A percentile compares a stretch with the other conserved stretches of the same genome.
Evolutionary conservation across 106 monocot species (phyloP).

Genomic region (Dendrobium catenatum): DNA sequence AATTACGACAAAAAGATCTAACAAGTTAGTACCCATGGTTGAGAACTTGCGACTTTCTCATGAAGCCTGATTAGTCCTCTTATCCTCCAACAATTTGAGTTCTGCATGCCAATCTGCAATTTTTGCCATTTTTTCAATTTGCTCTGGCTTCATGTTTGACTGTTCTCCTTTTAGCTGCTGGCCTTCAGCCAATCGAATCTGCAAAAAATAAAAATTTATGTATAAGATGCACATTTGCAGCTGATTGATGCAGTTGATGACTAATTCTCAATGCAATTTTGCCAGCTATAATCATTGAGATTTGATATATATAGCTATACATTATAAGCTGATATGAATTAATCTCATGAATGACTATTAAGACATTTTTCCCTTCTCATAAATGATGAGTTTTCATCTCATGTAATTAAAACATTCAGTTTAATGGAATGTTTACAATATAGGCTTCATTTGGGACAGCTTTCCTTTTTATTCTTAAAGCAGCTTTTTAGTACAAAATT

Average conservation of each 20-base stretch:
- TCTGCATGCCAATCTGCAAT: conserved; percentile 74
- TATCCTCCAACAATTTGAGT: conserved; percentile 65
- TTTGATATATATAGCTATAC: too few relatives aligned
- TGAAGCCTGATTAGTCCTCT: conserved; percentile 16
- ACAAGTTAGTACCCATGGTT: not conserved
- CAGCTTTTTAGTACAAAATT: too few relatives aligned
- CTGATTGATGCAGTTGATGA: not conserved
- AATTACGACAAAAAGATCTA: not conserved
- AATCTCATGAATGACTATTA: too few relatives aligned
- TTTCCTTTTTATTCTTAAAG: too few relatives aligned
- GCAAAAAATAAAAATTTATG: conserved; percentile 11
- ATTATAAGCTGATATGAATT: too few relatives aligned
- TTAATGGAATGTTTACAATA: too few relatives aligned
- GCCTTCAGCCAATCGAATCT: conserved; percentile 87
- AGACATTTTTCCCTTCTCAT: too few relatives aligned
- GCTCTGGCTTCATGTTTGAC: conserved; percentile 53
- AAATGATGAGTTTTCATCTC: too few relatives aligned
- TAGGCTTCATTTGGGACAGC: too few relatives aligned
- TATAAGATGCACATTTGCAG: not conserved
- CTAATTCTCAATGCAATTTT: not conserved
- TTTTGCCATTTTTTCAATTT: conserved; percentile 59
- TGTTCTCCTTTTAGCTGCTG: conserved; percentile 52
- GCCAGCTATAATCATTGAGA: not conserved
- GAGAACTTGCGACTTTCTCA: not conserved
- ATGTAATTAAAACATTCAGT: too few relatives aligned